A percentile compares a stretch with the other conserved stretches of the same genome.
These are phyloP conservation scores for Umbelopsis ramanniana DNA, from an alignment of 192 early-diverging fungal genomes.

Conservation along the genomic window DNA sequence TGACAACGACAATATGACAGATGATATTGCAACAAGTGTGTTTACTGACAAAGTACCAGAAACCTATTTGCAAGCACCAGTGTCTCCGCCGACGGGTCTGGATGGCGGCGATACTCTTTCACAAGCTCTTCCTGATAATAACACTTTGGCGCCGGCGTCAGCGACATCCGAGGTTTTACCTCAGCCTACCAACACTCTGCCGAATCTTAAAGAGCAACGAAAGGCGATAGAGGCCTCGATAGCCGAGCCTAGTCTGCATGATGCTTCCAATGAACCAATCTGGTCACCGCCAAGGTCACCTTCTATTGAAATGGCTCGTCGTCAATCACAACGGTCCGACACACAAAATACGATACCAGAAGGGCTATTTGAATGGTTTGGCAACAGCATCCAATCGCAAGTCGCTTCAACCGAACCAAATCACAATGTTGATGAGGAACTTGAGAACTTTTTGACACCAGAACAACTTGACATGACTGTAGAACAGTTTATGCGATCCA, in stretches of 20 bases:
- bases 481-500: conserved; percentile 19
- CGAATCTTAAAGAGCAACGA: neutral
- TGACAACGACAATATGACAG: neutral
- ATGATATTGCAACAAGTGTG: neutral
- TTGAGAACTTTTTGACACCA: conserved; percentile 14
- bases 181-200: neutral
- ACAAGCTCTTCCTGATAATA: neutral
- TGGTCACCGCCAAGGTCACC: conserved; percentile 16
- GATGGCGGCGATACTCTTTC: too few relatives aligned
- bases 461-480: conserved; percentile 11
- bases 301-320: conserved; percentile 2
- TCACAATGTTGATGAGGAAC: neutral
- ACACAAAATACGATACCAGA: conserved; percentile 12
- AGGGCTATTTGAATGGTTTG: conserved; percentile 23
- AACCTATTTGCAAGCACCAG: neutral
- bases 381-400: neutral
- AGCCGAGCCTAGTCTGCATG: conserved; percentile 1
- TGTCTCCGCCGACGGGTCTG: too few relatives aligned
- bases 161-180: neutral
- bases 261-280: neutral
- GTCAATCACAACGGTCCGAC: neutral
- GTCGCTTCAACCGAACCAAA: neutral
- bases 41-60: neutral
- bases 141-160: neutral
- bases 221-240: conserved; percentile 14